These are phyloP conservation scores for Pestalotiopsis sp. DNA, from an alignment of 2,329 filamentous ascomycete species.

Conservation along the genomic window DNA sequence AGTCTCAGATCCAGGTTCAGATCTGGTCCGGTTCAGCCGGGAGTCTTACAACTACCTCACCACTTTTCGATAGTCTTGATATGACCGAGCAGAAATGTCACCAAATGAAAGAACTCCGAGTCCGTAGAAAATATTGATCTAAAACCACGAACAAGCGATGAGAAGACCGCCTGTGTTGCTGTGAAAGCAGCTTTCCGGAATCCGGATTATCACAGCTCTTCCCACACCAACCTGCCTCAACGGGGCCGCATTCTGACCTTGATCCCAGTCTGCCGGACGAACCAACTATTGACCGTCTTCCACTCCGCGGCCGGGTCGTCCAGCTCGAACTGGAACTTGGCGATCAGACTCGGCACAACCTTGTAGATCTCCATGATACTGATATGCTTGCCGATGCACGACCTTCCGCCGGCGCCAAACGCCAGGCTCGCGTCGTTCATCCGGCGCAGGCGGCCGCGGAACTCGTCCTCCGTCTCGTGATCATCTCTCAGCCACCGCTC, in stretches of 20 bases:
- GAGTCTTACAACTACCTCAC: too few species aligned
- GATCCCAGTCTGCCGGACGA: background rate
- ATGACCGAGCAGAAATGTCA: too few species aligned
- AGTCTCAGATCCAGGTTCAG: too few species aligned
- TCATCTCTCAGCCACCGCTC: constrained; percentile 10
- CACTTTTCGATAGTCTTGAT: too few species aligned
- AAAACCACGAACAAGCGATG: too few species aligned
- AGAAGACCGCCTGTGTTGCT: too few species aligned
- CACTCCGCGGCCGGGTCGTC: background rate
- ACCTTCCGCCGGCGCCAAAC: constrained; percentile 12
- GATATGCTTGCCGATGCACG: constrained; percentile 21
- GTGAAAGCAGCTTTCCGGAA: too few species aligned
- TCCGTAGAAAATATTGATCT: too few species aligned
- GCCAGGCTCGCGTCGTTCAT: constrained; percentile 42
- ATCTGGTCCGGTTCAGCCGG: too few species aligned
- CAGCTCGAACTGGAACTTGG: constrained; percentile 30
- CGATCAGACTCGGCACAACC: constrained; percentile 36
- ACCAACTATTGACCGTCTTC: background rate
- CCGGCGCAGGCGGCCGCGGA: constrained; percentile 41
- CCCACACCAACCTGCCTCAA: background rate
- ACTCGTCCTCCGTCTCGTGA: constrained; percentile 34
- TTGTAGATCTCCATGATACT: constrained; percentile 30
- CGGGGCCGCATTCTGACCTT: background rate
- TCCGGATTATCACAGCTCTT: background rate
- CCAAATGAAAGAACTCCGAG: too few species aligned